phyloP scores from a whole-genome alignment of 192 early-diverging fungal genomes.

The Allomyces macrogynus region DNA sequence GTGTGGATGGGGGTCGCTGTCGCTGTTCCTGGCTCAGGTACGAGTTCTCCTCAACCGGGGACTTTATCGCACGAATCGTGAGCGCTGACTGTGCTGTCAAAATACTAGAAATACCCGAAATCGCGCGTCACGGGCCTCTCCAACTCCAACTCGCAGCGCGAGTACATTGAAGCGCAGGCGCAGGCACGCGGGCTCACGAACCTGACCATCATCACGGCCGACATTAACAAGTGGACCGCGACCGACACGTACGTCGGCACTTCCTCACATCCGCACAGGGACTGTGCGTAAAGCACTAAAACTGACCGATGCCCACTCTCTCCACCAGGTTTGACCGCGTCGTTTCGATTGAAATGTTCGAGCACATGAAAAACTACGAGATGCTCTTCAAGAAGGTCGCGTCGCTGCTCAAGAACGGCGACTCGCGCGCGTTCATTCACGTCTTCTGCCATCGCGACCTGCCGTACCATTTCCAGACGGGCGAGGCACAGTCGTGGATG shows the following conservation, averaged over 20 bases:
- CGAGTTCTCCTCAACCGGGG: not conserved
- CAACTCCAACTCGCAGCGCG: conserved; percentile 33
- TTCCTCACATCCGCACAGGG: too few relatives aligned
- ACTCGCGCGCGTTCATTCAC: conserved; percentile 41
- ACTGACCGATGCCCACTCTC: not conserved
- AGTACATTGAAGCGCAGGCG: conserved; percentile 21
- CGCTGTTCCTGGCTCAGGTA: conserved; percentile 33
- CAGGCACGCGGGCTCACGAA: conserved; percentile 22
- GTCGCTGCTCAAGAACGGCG: conserved; percentile 27
- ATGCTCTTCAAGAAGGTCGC: conserved; percentile 29
- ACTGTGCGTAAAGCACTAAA: too few relatives aligned
- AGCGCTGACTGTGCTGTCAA: too few relatives aligned
- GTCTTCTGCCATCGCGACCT: conserved; percentile 28
- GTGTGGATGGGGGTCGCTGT: conserved; percentile 40
- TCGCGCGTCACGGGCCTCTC: conserved; percentile 27
- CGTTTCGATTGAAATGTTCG: conserved; percentile 38
- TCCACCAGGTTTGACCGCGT: conserved; percentile 26
- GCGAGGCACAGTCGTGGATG: conserved; percentile 32
- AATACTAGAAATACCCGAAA: conserved; percentile 27
- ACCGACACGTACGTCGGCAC: too few relatives aligned
- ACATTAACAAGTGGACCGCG: conserved; percentile 18
- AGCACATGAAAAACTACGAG: conserved; percentile 46
- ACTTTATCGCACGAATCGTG: too few relatives aligned
- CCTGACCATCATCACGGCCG: conserved; percentile 29
- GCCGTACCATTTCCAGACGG: conserved; percentile 36